Conservation (phyloP, 306 rosid genomes). For the Glycine tomentella region DNA sequence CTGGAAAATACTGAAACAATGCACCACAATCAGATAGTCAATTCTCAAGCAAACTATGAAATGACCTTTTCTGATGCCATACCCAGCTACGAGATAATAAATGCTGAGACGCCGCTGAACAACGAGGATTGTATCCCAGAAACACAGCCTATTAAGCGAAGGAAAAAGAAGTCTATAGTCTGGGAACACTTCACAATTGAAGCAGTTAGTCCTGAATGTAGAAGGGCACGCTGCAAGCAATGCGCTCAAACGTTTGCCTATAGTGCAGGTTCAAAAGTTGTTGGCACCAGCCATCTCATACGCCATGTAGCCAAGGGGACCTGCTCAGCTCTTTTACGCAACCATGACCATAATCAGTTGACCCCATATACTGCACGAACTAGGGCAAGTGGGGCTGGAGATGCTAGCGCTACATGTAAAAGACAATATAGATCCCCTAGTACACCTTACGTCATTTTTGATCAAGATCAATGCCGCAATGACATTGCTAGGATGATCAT, state of each 20-base stretch:
- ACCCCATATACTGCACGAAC: slow-evolving; percentile 69
- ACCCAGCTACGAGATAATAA: slow-evolving; percentile 57
- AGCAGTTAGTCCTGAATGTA: slow-evolving; percentile 78
- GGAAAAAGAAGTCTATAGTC: slow-evolving; percentile 89
- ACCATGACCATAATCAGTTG: slow-evolving; percentile 68
- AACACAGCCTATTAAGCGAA: slow-evolving; percentile 80
- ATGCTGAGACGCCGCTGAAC: slow-evolving; percentile 51
- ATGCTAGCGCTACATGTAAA: slow-evolving; percentile 65
- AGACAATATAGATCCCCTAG: slow-evolving; percentile 73
- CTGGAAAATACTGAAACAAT: too few species aligned
- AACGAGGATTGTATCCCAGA: slow-evolving; percentile 63
- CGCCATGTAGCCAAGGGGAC: slow-evolving; percentile 96
- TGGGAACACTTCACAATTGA: slow-evolving; percentile 99
- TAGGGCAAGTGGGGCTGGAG: slow-evolving; percentile 57
- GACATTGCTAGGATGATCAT: slow-evolving; percentile 97
- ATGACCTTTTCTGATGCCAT: background rate
- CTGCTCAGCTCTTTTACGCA: slow-evolving; percentile 78
- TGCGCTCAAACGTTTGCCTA: slow-evolving; percentile 96
- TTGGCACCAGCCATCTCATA: slow-evolving; percentile 96
- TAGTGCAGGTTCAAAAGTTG: slow-evolving; percentile 96
- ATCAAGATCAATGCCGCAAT: slow-evolving; percentile 86
- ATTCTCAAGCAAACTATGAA: slow-evolving; percentile 5
- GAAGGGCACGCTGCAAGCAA: slow-evolving; percentile 95
- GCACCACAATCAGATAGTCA: slow-evolving; percentile 35
- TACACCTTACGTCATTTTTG: slow-evolving; percentile 71